Percentiles rank a stretch among this genome's conserved stretches.
These are phyloP conservation scores for Elymus sibiricus DNA, from an alignment of 176 grass and related monocot species.

Conservation along the genomic window DNA sequence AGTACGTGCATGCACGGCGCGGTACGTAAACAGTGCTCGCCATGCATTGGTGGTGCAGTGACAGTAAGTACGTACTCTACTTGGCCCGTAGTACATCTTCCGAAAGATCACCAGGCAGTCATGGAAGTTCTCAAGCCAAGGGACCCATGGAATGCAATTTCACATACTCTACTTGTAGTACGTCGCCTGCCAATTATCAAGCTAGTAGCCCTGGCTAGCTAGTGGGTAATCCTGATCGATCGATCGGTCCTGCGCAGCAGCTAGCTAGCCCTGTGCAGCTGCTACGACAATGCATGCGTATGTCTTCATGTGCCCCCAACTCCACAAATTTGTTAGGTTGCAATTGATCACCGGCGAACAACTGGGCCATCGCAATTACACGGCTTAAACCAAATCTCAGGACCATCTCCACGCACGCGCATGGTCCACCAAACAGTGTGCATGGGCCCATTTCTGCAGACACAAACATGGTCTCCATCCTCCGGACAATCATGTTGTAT, in stretches of 20 bases:
- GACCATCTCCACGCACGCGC: constrained; percentile 24
- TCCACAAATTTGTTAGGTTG: constrained; percentile 17
- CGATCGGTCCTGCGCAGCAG: not conserved
- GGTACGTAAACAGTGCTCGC: not conserved
- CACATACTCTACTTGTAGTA: too few species aligned
- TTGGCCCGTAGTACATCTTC: not conserved
- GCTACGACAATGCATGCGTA: not conserved
- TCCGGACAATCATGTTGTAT: not conserved
- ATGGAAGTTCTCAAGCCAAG: too few species aligned
- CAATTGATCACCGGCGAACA: constrained; percentile 5
- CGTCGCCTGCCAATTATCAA: too few species aligned
- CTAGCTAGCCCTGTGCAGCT: not conserved
- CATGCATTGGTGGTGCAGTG: not conserved
- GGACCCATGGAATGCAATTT: too few species aligned
- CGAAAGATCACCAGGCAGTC: not conserved
- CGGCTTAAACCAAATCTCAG: constrained; percentile 21
- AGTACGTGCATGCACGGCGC: not conserved
- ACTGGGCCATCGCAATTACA: constrained; percentile 14
- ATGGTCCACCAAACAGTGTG: constrained; percentile 24
- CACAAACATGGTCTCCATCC: constrained; percentile 21
- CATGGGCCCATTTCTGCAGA: constrained; percentile 45
- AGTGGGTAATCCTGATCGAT: too few species aligned
- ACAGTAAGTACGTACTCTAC: not conserved
- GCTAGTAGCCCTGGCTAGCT: too few species aligned
- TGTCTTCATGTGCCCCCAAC: not conserved